Evolutionary conservation across 306 rosid species (phyloP).

Genomic region (Cucurbita pepo): DNA sequence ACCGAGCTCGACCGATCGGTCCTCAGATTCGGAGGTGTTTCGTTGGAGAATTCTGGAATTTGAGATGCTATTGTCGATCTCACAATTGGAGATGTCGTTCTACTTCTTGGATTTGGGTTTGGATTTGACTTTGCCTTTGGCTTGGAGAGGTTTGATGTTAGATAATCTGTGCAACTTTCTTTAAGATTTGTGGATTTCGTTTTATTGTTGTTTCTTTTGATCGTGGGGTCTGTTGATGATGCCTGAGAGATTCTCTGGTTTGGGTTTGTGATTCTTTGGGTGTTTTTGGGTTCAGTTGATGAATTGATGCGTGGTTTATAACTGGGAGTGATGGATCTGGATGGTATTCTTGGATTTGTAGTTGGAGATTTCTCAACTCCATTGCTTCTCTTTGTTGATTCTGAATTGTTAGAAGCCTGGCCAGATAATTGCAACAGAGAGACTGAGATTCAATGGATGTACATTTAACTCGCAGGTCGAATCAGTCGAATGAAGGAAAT

Average conservation of each 20-base stretch:
- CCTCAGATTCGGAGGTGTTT: constrained; percentile 39
- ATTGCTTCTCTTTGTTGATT: constrained; percentile 15
- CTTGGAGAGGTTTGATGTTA: constrained; percentile 20
- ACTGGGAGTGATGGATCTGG: constrained; percentile 32
- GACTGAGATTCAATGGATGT: not conserved
- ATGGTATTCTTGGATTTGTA: constrained; percentile 15
- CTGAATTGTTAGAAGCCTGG: constrained; percentile 12
- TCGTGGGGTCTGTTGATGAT: not conserved
- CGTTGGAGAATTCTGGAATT: constrained; percentile 28
- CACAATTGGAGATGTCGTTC: constrained; percentile 37
- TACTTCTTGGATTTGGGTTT: constrained; percentile 13
- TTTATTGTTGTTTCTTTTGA: constrained; percentile 4
- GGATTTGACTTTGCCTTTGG: constrained; percentile 1
- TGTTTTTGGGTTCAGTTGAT: constrained; percentile 6
- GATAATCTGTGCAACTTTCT: constrained; percentile 11
- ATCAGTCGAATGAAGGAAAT: too few relatives aligned
- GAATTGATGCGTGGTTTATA: constrained; percentile 14
- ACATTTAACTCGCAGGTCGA: too few relatives aligned
- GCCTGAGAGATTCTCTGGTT: not conserved
- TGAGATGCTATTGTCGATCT: constrained; percentile 24
- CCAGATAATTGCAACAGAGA: not conserved
- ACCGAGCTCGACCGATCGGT: constrained; percentile 42
- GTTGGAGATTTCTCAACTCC: constrained; percentile 15
- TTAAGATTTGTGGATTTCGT: constrained; percentile 11
- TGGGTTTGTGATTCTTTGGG: not conserved